Evolutionary conservation across 2,329 filamentous ascomycete species (phyloP), one percentile per base, ranked within the genome.

Genomic region (Phaeosphaeria sp.): DNA sequence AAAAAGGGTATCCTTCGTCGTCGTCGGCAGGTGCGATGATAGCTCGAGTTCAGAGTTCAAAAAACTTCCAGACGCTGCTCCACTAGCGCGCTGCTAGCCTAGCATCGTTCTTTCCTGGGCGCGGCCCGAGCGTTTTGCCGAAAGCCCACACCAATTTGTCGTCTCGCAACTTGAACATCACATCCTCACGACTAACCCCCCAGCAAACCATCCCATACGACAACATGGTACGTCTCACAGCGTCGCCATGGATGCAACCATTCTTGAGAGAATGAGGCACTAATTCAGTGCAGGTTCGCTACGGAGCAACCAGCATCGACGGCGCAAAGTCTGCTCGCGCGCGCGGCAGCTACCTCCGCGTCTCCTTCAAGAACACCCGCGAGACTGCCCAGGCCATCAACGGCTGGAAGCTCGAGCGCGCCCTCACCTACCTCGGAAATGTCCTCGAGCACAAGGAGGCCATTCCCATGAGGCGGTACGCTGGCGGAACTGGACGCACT

Each of bases 331-430:
- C 92, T 85, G 95, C 95, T 83, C 92, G 94, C 86, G 91, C 94
- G 80, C 93, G 95, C 84, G 95, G 96, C 84, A 93, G 93, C 82
- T 99, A 98, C 88, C 91, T 99, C 78, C 93, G 95, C 81, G 94
- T 98, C 77, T 96, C 92, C 76, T 99, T 97, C 92, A 99, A 99
- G 90, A 99, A 99, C 90, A 99, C 95, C 81, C 93, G 95, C 80
- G 96, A 99, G 88, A 97, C 94, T 73, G 95, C 96, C 70, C 95
- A 98, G 87, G 93, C 93, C 78, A 97, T 99, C 89, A 98, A 95
- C 85, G 94, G 94, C 84, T 97, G 93, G 93, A 97, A 97, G 87
- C 82, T 98, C 79, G 87, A 92, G 84, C 93, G 95, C 80, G 95
- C 95, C 78, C 85, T 97, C 74, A 89, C 89, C 80, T 99, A 96